A percentile compares a stretch with the other conserved stretches of the same genome.
Evolutionary conservation across 192 early-diverging fungal genomes (phyloP).

Genomic region (Umbelopsis ramanniana): DNA sequence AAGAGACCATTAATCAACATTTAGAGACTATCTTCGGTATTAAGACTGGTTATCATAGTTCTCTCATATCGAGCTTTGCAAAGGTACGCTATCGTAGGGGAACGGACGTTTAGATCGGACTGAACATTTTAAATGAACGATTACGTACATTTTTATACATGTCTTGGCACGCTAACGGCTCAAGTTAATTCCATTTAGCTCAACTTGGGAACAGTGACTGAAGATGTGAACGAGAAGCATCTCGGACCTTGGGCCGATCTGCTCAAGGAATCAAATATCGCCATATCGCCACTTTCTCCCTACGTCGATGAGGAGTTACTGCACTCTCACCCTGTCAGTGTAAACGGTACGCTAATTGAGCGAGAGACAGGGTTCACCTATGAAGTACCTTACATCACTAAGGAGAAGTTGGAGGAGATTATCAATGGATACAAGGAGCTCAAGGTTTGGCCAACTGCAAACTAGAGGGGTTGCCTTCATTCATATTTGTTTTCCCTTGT

Average conservation of each 20-base stretch:
- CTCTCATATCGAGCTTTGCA: conserved; percentile 75
- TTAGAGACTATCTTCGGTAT: conserved; percentile 79
- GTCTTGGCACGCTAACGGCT: conserved; percentile 10
- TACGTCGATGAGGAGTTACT: conserved; percentile 93
- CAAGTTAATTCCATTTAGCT: conserved; percentile 48
- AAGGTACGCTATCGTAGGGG: conserved; percentile 56
- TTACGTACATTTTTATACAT: background rate
- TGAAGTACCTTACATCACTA: conserved; percentile 65
- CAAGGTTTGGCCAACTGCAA: conserved; percentile 78
- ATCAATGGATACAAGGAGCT: conserved; percentile 81
- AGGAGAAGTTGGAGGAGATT: conserved; percentile 68
- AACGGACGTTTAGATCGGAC: too few relatives aligned
- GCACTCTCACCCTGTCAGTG: conserved; percentile 79
- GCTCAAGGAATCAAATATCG: conserved; percentile 68
- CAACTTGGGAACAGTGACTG: conserved; percentile 83
- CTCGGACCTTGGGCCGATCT: conserved; percentile 92
- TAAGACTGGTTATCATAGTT: conserved; percentile 83
- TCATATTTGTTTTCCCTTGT: too few relatives aligned
- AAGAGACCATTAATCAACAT: conserved; percentile 75
- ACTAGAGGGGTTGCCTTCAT: background rate
- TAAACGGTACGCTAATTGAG: conserved; percentile 87
- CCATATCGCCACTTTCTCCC: conserved; percentile 87
- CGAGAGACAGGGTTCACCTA: conserved; percentile 72
- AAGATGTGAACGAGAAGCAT: conserved; percentile 88
- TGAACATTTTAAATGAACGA: too few relatives aligned